These are phyloP conservation scores for Galerina marginata DNA, from an alignment of 768 basidiomycete species.

Conservation along the genomic window DNA sequence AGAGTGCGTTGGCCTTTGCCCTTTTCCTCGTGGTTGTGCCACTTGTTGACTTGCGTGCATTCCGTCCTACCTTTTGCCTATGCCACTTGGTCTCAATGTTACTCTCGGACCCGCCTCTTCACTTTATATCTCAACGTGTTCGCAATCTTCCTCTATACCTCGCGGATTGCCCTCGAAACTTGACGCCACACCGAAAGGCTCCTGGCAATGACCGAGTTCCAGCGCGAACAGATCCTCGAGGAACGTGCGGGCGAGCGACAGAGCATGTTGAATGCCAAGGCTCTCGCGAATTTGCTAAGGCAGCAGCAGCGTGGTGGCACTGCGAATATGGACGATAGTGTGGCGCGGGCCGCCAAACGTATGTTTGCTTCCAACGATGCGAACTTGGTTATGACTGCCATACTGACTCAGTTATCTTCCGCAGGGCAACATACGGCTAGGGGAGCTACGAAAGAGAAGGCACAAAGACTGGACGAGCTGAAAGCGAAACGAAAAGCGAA, in stretches of 20 bases:
- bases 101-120: neutral
- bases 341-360: slow-evolving; percentile 82
- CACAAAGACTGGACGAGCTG: slow-evolving; percentile 79
- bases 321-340: slow-evolving; percentile 56
- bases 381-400: neutral
- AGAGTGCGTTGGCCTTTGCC: slow-evolving; percentile 56
- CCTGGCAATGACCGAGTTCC: slow-evolving; percentile 81
- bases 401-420: slow-evolving; percentile 9
- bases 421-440: slow-evolving; percentile 76
- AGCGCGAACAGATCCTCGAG: slow-evolving; percentile 87
- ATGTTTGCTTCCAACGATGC: slow-evolving; percentile 26
- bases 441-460: slow-evolving; percentile 82
- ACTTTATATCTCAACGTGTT: slow-evolving; percentile 13
- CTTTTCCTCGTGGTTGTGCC: neutral
- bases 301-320: slow-evolving; percentile 58
- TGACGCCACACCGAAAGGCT: slow-evolving; percentile 54
- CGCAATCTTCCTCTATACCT: neutral
- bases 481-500: slow-evolving; percentile 89
- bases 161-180: neutral
- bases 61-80: neutral
- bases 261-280: slow-evolving; percentile 69
- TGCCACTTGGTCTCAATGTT: neutral
- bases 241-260: slow-evolving; percentile 83
- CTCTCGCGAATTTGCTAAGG: slow-evolving; percentile 76
- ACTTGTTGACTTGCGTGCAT: slow-evolving; percentile 7